phyloP scores from a whole-genome alignment of 345 rosid genomes.

The Aegle marmelos region DNA sequence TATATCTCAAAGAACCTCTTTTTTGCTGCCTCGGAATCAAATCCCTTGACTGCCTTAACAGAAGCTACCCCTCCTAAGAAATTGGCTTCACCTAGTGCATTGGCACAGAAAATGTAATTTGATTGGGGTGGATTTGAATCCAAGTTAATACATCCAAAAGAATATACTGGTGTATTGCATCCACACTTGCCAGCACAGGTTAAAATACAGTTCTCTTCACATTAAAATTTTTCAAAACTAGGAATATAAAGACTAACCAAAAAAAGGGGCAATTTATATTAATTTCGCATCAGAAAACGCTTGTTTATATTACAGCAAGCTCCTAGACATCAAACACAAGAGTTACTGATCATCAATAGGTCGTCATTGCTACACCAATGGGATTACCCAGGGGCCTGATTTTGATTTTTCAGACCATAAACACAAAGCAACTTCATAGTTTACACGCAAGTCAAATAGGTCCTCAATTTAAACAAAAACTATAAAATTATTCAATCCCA shows the following conservation, averaged over 20 bases:
- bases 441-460: not conserved
- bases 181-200: not conserved
- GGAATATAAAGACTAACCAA: not conserved
- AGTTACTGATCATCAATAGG: not conserved
- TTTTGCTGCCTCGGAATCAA: slow-evolving; percentile 63
- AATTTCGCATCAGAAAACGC: too few relatives aligned
- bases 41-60: slow-evolving; percentile 71
- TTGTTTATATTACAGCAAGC: too few relatives aligned
- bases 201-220: not conserved
- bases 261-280: not conserved
- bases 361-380: not conserved
- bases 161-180: not conserved
- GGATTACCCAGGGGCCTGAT: not conserved
- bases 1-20: slow-evolving; percentile 90
- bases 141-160: not conserved
- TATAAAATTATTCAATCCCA: not conserved
- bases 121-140: not conserved
- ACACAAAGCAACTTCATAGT: not conserved
- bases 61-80: slow-evolving; percentile 92
- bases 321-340: not conserved
- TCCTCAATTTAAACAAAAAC: not conserved
- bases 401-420: not conserved
- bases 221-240: not conserved
- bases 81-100: slow-evolving; percentile 73
- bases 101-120: not conserved